Evolutionary conservation across 108 stramenopile species (phyloP).

Genomic region (Phaeodactylum tricornutum): DNA sequence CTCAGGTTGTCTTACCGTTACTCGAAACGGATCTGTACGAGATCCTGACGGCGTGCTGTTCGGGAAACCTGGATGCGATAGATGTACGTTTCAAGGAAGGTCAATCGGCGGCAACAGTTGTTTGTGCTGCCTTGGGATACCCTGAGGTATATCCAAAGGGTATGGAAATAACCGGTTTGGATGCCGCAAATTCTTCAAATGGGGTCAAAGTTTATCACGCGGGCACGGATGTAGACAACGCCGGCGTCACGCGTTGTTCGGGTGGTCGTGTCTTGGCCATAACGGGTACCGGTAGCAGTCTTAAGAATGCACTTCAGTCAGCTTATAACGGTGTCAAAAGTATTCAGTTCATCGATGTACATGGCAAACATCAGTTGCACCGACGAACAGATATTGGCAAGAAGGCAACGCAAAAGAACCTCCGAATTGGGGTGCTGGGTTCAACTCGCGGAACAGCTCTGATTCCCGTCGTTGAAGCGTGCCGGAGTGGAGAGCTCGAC

Average conservation of each 20-base stretch:
- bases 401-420: constrained; percentile 63
- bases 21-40: constrained; percentile 90
- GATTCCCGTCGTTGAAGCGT: constrained; percentile 90
- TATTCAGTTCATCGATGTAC: constrained; percentile 43
- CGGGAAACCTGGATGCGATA: constrained; percentile 68
- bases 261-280: constrained; percentile 97
- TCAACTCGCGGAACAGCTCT: constrained; percentile 93
- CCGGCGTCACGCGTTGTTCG: constrained; percentile 59
- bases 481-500: constrained; percentile 56
- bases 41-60: constrained; percentile 87
- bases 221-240: constrained; percentile 72
- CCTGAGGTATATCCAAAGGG: constrained; percentile 94
- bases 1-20: constrained; percentile 96
- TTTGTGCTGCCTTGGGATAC: constrained; percentile 92
- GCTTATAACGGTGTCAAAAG: constrained; percentile 80
- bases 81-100: constrained; percentile 82
- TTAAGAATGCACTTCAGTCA: constrained; percentile 68
- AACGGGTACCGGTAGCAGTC: constrained; percentile 74
- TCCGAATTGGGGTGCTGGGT: constrained; percentile 90
- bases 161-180: constrained; percentile 81
- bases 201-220: constrained; percentile 94
- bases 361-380: constrained; percentile 48
- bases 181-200: constrained; percentile 41
- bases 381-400: constrained; percentile 80
- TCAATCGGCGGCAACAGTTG: constrained; percentile 83